Conservation (phyloP, 441 rosid species). For the Erysimum cheiri region DNA sequence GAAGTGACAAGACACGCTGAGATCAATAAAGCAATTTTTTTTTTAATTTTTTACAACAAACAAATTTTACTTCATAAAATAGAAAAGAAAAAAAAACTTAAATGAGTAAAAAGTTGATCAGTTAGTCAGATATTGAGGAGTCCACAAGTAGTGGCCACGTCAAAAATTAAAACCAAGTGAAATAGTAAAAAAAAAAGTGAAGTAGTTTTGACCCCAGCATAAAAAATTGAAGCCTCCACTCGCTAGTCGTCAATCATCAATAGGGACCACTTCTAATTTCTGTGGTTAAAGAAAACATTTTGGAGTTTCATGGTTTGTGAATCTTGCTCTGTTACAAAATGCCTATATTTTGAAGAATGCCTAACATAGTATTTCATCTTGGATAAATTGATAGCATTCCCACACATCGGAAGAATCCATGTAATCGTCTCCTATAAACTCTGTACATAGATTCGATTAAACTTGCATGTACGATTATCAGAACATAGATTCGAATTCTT, state of each 20-base stretch:
- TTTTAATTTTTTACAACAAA: too few species aligned
- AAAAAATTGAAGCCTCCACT: too few species aligned
- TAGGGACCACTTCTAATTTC: too few species aligned
- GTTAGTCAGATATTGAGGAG: conserved; percentile 21
- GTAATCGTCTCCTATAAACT: not conserved
- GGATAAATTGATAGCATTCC: too few species aligned
- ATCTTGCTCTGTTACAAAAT: too few species aligned
- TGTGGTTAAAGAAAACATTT: too few species aligned
- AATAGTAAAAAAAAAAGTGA: not conserved
- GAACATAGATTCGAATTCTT: not conserved
- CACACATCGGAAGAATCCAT: not conserved
- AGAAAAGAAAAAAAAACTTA: too few species aligned
- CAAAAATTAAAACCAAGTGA: conserved; percentile 18
- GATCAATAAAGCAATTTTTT: not conserved
- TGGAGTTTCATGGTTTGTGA: too few species aligned
- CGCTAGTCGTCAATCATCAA: too few species aligned
- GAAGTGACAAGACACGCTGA: conserved; percentile 21
- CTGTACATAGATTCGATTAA: not conserved
- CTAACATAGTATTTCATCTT: too few species aligned
- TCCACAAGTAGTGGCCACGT: conserved; percentile 28
- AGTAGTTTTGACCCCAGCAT: too few species aligned
- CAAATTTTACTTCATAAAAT: not conserved
- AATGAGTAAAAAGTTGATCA: conserved; percentile 12
- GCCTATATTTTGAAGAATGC: too few species aligned
- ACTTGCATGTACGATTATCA: not conserved